Evolutionary conservation across 345 rosid genomes (phyloP).

Genomic region (Gossypium ekmanianum): DNA sequence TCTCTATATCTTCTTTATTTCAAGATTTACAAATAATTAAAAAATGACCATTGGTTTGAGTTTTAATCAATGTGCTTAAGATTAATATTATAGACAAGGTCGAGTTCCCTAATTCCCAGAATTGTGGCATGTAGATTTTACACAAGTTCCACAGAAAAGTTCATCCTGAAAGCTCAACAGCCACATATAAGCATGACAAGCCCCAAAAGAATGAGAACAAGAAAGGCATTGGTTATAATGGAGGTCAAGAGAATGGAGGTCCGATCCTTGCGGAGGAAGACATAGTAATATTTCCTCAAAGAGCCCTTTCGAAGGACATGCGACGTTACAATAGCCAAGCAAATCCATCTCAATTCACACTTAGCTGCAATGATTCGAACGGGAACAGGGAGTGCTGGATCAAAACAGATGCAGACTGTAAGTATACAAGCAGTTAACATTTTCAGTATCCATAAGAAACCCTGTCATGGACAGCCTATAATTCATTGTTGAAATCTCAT

Average conservation of each 20-base stretch:
- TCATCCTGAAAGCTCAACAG: conserved; percentile 63
- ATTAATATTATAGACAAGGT: neutral
- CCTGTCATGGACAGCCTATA: neutral
- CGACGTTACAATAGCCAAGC: conserved; percentile 48
- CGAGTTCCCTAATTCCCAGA: conserved; percentile 4
- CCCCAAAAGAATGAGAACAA: conserved; percentile 36
- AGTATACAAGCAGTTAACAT: conserved; percentile 27
- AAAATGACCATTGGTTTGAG: neutral
- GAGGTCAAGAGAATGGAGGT: conserved; percentile 28
- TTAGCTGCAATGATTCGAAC: conserved; percentile 44
- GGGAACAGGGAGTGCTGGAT: conserved; percentile 78
- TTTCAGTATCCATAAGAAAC: conserved; percentile 4
- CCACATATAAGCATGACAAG: conserved; percentile 35
- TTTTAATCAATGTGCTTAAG: neutral
- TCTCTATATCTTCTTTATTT: neutral
- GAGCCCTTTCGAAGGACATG: conserved; percentile 26
- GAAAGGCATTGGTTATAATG: conserved; percentile 24
- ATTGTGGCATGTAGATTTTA: conserved; percentile 44
- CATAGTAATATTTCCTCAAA: conserved; percentile 36
- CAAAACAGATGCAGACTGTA: conserved; percentile 82
- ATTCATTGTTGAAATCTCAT: conserved; percentile 1
- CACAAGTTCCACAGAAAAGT: conserved; percentile 79
- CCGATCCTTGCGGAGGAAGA: conserved; percentile 41
- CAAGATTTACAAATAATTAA: neutral
- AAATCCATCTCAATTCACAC: conserved; percentile 36